Conservation (phyloP, 2,329 filamentous ascomycete species). For the Fusarium sp. region DNA sequence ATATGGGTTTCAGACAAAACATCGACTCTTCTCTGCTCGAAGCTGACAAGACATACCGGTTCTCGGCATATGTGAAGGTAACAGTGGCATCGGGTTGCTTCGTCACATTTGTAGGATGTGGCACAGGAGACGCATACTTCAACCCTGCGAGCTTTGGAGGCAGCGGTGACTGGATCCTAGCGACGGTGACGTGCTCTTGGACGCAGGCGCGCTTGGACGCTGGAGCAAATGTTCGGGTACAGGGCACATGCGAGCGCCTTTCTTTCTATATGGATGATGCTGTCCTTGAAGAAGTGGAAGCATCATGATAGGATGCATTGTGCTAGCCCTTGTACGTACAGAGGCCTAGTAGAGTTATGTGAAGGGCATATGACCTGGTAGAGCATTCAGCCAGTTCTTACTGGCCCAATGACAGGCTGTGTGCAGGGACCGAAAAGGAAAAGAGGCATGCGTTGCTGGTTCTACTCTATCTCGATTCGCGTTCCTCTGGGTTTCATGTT, state of each 20-base stretch:
- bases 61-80: not conserved
- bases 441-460: not conserved
- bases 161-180: not conserved
- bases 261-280: not conserved
- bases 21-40: not conserved
- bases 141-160: not conserved
- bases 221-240: not conserved
- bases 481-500: not conserved
- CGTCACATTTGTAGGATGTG: not conserved
- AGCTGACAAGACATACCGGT: not conserved
- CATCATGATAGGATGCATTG: not conserved
- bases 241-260: not conserved
- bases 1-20: not conserved
- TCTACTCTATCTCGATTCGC: not conserved
- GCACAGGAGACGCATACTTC: not conserved
- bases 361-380: not conserved
- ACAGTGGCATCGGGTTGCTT: not conserved
- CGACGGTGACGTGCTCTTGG: conserved; percentile 9
- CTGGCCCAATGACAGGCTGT: not conserved
- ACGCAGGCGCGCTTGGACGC: conserved; percentile 2
- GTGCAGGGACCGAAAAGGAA: not conserved
- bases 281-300: not conserved
- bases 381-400: not conserved
- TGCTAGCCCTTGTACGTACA: not conserved
- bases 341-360: not conserved